Evolutionary conservation across 2,329 filamentous ascomycete species (phyloP).

Genomic region (Drechslerella stenobrocha): DNA sequence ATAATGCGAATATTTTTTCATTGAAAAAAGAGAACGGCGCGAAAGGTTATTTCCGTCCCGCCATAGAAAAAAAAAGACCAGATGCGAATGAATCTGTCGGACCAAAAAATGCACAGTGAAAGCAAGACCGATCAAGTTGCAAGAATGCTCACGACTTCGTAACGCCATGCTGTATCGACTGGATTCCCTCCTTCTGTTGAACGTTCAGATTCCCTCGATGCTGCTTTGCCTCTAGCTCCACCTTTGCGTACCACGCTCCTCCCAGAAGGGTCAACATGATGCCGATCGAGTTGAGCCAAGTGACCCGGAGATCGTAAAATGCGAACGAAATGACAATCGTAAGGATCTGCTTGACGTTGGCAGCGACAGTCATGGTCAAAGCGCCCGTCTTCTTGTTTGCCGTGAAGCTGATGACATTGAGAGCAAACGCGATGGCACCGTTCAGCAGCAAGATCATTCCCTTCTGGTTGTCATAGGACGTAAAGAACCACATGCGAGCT

Average conservation of each 20-base stretch:
- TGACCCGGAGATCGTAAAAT: slow-evolving; percentile 61
- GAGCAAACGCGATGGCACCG: slow-evolving; percentile 62
- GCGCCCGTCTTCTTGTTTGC: slow-evolving; percentile 65
- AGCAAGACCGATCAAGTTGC: slow-evolving; percentile 10
- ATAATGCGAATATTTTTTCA: slow-evolving; percentile 38
- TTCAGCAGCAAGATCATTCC: slow-evolving; percentile 59
- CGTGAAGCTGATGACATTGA: slow-evolving; percentile 64
- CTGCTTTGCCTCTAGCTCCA: slow-evolving; percentile 57
- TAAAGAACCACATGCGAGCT: slow-evolving; percentile 44
- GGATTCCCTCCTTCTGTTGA: slow-evolving; percentile 31
- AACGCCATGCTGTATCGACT: slow-evolving; percentile 34
- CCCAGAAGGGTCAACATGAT: slow-evolving; percentile 61
- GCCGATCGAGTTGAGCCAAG: slow-evolving; percentile 63
- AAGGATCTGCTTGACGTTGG: slow-evolving; percentile 64
- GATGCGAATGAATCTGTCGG: slow-evolving; percentile 29
- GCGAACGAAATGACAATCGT: slow-evolving; percentile 63
- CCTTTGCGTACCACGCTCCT: slow-evolving; percentile 64
- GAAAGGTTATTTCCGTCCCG: slow-evolving; percentile 39
- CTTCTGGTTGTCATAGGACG: slow-evolving; percentile 44
- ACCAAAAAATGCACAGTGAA: slow-evolving; percentile 25
- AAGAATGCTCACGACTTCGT: slow-evolving; percentile 48
- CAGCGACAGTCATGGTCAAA: slow-evolving; percentile 65
- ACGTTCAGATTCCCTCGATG: slow-evolving; percentile 29
- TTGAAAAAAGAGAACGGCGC: slow-evolving; percentile 14
- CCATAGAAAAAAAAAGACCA: slow-evolving; percentile 29